phyloP scores from a whole-genome alignment of 345 rosid genomes.

The Lenwebbia sp. region DNA sequence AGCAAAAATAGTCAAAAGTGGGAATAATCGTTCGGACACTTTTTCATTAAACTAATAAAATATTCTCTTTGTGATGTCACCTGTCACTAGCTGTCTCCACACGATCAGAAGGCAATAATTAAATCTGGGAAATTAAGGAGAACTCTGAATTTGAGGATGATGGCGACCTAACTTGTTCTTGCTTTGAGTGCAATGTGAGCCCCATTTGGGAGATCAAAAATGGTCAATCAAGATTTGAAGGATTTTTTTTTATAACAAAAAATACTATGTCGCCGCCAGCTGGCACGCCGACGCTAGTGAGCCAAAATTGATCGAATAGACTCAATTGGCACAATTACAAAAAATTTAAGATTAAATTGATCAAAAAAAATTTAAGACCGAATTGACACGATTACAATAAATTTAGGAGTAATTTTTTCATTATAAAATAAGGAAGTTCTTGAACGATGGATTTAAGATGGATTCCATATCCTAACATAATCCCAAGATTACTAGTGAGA shows the following conservation, averaged over 20 bases:
- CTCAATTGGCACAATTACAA: too few relatives aligned
- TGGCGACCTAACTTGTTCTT: neutral
- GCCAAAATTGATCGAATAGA: too few relatives aligned
- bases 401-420: too few relatives aligned
- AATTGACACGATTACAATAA: too few relatives aligned
- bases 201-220: neutral
- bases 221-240: neutral
- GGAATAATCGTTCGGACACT: neutral
- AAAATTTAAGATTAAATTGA: too few relatives aligned
- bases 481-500: neutral
- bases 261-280: too few relatives aligned
- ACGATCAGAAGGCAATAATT: neutral
- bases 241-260: too few relatives aligned
- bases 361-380: too few relatives aligned
- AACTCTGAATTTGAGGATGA: neutral
- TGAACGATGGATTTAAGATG: too few relatives aligned
- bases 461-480: neutral
- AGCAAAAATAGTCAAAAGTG: neutral
- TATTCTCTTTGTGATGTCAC: neutral
- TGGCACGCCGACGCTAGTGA: fast-evolving
- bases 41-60: neutral
- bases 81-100: neutral
- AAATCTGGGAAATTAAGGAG: neutral
- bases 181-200: neutral
- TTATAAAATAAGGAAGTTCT: too few relatives aligned